Evolutionary conservation across 2,329 filamentous ascomycete species (phyloP).

Genomic region (Arthrinium phaeospermum): DNA sequence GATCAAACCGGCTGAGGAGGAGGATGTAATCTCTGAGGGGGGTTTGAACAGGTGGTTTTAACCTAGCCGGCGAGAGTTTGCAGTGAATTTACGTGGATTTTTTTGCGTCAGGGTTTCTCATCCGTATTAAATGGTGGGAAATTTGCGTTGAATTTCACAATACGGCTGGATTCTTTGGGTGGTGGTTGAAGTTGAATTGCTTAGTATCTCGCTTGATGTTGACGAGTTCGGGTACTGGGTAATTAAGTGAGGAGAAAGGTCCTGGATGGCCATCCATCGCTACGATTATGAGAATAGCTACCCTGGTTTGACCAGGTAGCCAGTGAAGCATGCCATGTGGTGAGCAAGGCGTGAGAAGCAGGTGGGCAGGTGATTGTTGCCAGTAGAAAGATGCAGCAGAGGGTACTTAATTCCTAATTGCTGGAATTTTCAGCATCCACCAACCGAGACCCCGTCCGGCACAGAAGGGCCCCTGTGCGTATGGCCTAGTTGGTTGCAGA

Average conservation of each 20-base stretch:
- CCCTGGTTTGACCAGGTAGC: too few relatives aligned
- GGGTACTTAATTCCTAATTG: neutral
- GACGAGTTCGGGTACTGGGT: too few relatives aligned
- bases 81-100: too few relatives aligned
- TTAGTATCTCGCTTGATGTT: too few relatives aligned
- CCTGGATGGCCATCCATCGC: too few relatives aligned
- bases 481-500: neutral
- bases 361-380: neutral
- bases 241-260: too few relatives aligned
- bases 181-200: too few relatives aligned
- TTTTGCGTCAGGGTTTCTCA: neutral
- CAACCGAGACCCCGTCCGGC: neutral
- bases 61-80: too few relatives aligned
- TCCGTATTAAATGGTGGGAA: neutral
- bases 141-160: neutral
- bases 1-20: too few relatives aligned
- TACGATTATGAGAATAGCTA: too few relatives aligned
- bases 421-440: neutral
- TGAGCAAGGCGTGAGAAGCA: neutral
- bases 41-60: neutral
- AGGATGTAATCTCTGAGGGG: too few relatives aligned
- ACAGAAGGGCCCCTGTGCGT: neutral
- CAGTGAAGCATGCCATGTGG: too few relatives aligned
- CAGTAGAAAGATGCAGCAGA: neutral
- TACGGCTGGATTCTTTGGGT: neutral